Conservation (phyloP, 768 basidiomycete species). For the Amanita exitialis region DNA sequence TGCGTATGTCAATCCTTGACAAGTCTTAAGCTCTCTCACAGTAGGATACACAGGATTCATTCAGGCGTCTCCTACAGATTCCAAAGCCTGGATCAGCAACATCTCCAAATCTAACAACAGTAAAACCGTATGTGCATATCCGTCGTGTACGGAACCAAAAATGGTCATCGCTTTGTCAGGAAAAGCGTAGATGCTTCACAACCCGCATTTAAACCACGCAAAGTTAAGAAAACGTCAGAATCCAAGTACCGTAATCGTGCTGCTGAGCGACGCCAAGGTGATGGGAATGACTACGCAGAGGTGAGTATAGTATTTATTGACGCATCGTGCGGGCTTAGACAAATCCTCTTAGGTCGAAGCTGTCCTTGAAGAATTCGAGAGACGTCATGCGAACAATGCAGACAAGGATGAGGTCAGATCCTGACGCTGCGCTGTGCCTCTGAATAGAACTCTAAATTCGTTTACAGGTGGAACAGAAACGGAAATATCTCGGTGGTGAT, state of each 20-base stretch:
- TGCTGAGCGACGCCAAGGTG: conserved; percentile 57
- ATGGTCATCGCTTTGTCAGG: conserved; percentile 17
- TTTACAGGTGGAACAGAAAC: conserved; percentile 57
- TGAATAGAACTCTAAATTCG: not conserved
- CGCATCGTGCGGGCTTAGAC: not conserved
- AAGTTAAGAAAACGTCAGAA: conserved; percentile 50
- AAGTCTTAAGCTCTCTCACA: not conserved
- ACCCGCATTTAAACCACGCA: conserved; percentile 75
- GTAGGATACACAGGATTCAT: conserved; percentile 37
- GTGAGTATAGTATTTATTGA: conserved; percentile 23
- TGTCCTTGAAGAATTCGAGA: conserved; percentile 75
- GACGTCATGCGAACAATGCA: conserved; percentile 39
- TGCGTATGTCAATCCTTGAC: not conserved
- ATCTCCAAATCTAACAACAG: conserved; percentile 18
- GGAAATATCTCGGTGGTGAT: conserved; percentile 78
- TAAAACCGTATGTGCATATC: conserved; percentile 21
- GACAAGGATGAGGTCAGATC: conserved; percentile 48
- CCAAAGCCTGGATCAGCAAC: conserved; percentile 16
- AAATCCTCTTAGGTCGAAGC: conserved; percentile 55
- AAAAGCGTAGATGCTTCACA: conserved; percentile 41
- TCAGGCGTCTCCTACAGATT: conserved; percentile 38
- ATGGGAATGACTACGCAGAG: conserved; percentile 65
- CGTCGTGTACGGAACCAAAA: not conserved
- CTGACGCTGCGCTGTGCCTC: not conserved
- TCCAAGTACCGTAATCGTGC: conserved; percentile 67